Evolutionary conservation across 495 filamentous ascomycete genomes (phyloP).

Genomic region (Glarea lozoyensis): DNA sequence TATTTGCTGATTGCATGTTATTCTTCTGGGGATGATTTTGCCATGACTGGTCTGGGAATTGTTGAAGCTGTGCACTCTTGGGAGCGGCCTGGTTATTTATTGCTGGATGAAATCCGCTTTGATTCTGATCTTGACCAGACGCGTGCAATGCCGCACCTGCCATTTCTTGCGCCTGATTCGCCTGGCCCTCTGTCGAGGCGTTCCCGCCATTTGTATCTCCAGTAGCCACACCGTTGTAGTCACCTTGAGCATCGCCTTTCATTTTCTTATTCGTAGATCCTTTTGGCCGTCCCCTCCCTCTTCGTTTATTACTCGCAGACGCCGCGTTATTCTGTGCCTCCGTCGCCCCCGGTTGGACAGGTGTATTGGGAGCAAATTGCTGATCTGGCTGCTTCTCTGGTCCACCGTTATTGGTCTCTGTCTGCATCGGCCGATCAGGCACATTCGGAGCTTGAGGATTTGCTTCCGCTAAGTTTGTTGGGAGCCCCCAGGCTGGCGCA

Average conservation of each 20-base stretch:
- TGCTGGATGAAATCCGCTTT: neutral
- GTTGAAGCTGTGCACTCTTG: conserved; percentile 5
- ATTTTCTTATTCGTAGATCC: conserved; percentile 19
- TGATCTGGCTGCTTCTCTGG: neutral
- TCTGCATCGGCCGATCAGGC: conserved; percentile 4
- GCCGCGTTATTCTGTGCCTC: conserved; percentile 1
- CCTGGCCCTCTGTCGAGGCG: conserved; percentile 2
- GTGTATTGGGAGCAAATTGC: neutral
- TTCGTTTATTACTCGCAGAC: conserved; percentile 12
- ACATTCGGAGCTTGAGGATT: conserved; percentile 13
- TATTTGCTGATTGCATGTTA: neutral
- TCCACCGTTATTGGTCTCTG: neutral
- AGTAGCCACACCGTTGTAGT: neutral
- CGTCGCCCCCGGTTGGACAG: neutral
- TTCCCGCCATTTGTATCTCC: conserved; percentile 1
- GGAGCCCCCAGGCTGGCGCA: conserved; percentile 20
- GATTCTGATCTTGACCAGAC: conserved; percentile 3
- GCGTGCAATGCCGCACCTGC: neutral
- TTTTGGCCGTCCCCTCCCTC: conserved; percentile 20
- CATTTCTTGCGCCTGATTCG: conserved; percentile 5
- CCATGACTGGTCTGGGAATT: conserved; percentile 13
- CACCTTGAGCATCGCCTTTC: conserved; percentile 7
- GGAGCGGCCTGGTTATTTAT: conserved; percentile 2
- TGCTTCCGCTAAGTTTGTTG: conserved; percentile 13
- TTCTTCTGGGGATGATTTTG: conserved; percentile 7